These are phyloP conservation scores for Chimonanthus praecox DNA, from an alignment of 164 flowering plant species.

Conservation along the genomic window DNA sequence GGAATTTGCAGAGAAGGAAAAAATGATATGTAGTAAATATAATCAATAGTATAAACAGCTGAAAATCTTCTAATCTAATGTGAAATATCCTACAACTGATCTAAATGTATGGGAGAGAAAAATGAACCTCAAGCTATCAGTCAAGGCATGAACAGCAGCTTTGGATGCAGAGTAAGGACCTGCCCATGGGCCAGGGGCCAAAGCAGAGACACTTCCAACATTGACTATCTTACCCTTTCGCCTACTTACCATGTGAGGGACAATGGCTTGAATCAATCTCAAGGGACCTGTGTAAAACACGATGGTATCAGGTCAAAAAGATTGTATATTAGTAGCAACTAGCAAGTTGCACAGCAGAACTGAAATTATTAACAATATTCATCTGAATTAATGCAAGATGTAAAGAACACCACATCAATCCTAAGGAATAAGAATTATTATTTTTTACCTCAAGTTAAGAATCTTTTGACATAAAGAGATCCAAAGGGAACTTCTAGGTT, in stretches of 20 bases:
- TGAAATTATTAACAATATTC: background rate
- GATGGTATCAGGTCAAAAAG: background rate
- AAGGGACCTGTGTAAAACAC: slow-evolving; percentile 44
- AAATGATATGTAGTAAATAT: no score
- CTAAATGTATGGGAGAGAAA: background rate
- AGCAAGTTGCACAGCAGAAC: background rate
- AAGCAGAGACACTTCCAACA: slow-evolving; percentile 68
- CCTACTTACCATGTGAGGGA: slow-evolving; percentile 81
- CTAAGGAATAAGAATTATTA: no score
- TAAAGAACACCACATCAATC: background rate
- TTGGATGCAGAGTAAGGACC: slow-evolving; percentile 83
- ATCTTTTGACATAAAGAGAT: no score
- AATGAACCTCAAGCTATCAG: slow-evolving; percentile 70
- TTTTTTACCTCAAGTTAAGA: no score
- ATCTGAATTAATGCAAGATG: background rate
- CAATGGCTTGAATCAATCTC: slow-evolving; percentile 83
- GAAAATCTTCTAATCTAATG: no score
- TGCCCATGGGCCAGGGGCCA: slow-evolving; percentile 83
- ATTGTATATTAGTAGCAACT: background rate
- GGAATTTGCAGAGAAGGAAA: no score
- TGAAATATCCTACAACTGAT: background rate
- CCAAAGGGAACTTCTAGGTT: no score
- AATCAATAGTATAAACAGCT: no score
- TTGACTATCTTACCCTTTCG: slow-evolving; percentile 83
- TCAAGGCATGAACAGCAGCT: slow-evolving; percentile 77